phyloP scores from a whole-genome alignment of 805 yeast genomes.

The Suhomyces canberraensis region DNA sequence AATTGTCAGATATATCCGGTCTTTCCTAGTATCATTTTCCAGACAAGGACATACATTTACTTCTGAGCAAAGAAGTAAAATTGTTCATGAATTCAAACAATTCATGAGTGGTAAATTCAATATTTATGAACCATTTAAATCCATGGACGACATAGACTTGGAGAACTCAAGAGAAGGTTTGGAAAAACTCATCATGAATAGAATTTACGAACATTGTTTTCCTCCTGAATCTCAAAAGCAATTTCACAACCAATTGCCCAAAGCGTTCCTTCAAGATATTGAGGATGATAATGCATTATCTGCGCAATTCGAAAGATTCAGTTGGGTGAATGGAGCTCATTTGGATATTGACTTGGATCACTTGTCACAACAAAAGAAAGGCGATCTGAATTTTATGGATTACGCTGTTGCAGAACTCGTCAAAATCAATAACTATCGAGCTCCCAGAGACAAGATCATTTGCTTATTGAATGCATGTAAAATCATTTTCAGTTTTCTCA shows the following conservation, averaged over 20 bases:
- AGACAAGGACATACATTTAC: slow-evolving; percentile 59
- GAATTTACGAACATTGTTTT: slow-evolving; percentile 73
- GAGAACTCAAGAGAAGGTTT: slow-evolving; percentile 84
- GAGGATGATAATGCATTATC: slow-evolving; percentile 52
- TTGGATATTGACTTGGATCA: slow-evolving; percentile 61
- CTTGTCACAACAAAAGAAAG: slow-evolving; percentile 32
- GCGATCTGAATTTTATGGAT: slow-evolving; percentile 44
- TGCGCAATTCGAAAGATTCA: slow-evolving; percentile 55
- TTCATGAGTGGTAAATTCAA: slow-evolving; percentile 66
- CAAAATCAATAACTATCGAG: slow-evolving; percentile 78
- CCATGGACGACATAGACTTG: slow-evolving; percentile 53
- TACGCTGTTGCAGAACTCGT: slow-evolving; percentile 69
- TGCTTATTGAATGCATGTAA: slow-evolving; percentile 90
- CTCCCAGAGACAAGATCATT: slow-evolving; percentile 92
- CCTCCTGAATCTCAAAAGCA: slow-evolving; percentile 63
- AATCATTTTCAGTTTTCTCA: slow-evolving; percentile 82
- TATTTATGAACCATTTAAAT: slow-evolving; percentile 68
- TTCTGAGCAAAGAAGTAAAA: slow-evolving; percentile 71
- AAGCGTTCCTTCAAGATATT: slow-evolving; percentile 57
- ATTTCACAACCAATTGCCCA: slow-evolving; percentile 23
- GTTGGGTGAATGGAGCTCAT: slow-evolving; percentile 72
- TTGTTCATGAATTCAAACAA: slow-evolving; percentile 69
- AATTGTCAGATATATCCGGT: slow-evolving; percentile 76
- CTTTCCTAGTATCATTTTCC: slow-evolving; percentile 76
- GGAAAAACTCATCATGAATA: slow-evolving; percentile 88